These are phyloP conservation scores for Tetrapisispora namnaoensis DNA, from an alignment of 805 yeast genomes.

Conservation along the genomic window DNA sequence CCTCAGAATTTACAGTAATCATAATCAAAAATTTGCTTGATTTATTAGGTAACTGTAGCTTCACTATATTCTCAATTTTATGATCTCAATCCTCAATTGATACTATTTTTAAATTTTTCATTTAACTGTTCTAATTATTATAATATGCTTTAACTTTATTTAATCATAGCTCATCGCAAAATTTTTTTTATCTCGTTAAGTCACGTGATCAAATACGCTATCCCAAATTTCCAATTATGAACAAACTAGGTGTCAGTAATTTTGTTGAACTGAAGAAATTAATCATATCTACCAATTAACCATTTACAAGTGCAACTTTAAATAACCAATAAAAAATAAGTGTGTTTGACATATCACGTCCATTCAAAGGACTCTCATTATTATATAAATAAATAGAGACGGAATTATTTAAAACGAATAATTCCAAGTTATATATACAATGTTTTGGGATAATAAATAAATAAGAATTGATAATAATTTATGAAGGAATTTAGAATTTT, in stretches of 20 bases:
- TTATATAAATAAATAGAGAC: background rate
- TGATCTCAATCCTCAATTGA: background rate
- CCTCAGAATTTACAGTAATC: conserved; percentile 33
- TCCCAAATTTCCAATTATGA: too few species aligned
- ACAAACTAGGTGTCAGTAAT: too few species aligned
- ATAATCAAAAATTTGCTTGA: background rate
- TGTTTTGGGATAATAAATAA: conserved; percentile 2
- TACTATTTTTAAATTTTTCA: background rate
- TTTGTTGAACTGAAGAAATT: too few species aligned
- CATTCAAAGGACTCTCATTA: conserved; percentile 2
- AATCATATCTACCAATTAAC: too few species aligned
- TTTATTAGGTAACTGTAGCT: too few species aligned
- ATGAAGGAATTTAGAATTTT: background rate
- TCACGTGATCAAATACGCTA: background rate
- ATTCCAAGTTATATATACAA: background rate
- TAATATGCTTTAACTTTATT: too few species aligned
- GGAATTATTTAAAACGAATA: background rate
- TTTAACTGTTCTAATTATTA: background rate
- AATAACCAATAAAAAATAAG: too few species aligned
- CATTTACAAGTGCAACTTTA: too few species aligned
- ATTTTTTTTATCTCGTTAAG: background rate
- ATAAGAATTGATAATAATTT: conserved; percentile 1
- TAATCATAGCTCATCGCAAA: conserved; percentile 1
- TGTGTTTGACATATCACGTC: background rate
- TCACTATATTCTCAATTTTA: too few species aligned